Evolutionary conservation across 345 rosid genomes (phyloP), one percentile per base, ranked within the genome.

Genomic region (Cochlearia excelsa): DNA sequence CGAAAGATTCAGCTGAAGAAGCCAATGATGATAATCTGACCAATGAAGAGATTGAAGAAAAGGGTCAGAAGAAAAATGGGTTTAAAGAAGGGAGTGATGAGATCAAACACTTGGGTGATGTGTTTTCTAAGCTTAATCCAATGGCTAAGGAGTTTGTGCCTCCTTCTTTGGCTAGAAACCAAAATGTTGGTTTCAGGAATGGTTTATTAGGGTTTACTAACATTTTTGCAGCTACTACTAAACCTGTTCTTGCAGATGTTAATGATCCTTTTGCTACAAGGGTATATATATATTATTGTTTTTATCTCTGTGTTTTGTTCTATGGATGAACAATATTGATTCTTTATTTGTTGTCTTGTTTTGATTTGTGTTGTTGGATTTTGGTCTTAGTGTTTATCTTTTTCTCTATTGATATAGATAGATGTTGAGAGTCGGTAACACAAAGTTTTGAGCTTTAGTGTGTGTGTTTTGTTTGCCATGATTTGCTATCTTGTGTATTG

Each of bases 141-240:
- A 75, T 86, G 96, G 99, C 97, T 48, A 78, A 84, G 72, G 99
- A 85, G 51, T 94, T 87, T 76, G 96, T 94, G 60, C 97, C 97
- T 53, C 84, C 86, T 34, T 93, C 97, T 0, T 74, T 86, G 30
- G 78, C 75, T 50, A 59, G 57, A 55, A 50, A 63, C 51, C 63
- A 68, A 58, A 73, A 47, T 57, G 81, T 73, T 54, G 76, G 66
- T 67, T 75, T 56, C 74, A 72, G 62, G 9, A 82, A 74, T 70
- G 88, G 84, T 56, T 79, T 16, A 16, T 16, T 80, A 78, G 85
- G 85, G 51, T 80, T 73, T 59, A 66, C 80, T 70, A 73, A 79
- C 77, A 82, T 74, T 77, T 83, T 78, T 77, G 76, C 56, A 37
- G 61, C 71, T 16, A 70, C 80, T 2, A 33, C 80, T 16, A 16